Base-by-base conservation (phyloP, 495 filamentous ascomycete genomes). In the Sporormia fimetaria region DNA sequence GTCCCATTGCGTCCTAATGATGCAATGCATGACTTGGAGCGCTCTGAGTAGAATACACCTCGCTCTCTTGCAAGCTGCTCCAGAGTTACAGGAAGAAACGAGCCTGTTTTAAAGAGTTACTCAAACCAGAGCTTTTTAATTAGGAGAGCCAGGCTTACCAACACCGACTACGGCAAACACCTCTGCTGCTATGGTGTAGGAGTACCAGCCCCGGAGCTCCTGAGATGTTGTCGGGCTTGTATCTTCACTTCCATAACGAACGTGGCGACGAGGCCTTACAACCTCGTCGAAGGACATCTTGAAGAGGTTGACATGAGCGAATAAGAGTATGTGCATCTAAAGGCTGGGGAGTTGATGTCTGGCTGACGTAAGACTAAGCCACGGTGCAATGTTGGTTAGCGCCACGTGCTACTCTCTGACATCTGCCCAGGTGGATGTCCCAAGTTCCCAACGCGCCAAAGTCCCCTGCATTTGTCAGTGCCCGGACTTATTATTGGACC, bases 41-140 rank as follows among this genome's bases (percentile, higher is more conserved):
- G 73, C 59, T 94, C 84, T 18, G 76, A 80, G 18, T 87, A 63
- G 36, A 94, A 71, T 36, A 92, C 78, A 22, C 87, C 87, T 58
- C 80, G 78, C 62, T 94, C 87, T 36, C 88, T 74, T 12, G 88
- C 83, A 42, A 94, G 69, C 49, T 87, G 87, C 57, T 95, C 87
- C 29, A 95, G 64, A 0, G 85, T 80, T 20, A 95, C 88, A 4
- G 87, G 87, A 42, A 94, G 81, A 31, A 61, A 61, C 3, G 52
- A 48, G 12, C 57, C 57, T 56, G 30, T 21, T n/a, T n/a, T n/a
- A n/a, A n/a, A n/a, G n/a, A n/a, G n/a, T n/a, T 49, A 20, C 7
- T 11, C 3, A 11, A 8, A 11, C 12, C 6, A 4, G 42, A 11
- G 32, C 22, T 21, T 20, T 8, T 4, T 11, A 37, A 15, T 17